Percentiles rank a stretch among this genome's conserved stretches.
Conservation (phyloP, 352 stramenopile species). For the Halophytophthora batemanensis region DNA sequence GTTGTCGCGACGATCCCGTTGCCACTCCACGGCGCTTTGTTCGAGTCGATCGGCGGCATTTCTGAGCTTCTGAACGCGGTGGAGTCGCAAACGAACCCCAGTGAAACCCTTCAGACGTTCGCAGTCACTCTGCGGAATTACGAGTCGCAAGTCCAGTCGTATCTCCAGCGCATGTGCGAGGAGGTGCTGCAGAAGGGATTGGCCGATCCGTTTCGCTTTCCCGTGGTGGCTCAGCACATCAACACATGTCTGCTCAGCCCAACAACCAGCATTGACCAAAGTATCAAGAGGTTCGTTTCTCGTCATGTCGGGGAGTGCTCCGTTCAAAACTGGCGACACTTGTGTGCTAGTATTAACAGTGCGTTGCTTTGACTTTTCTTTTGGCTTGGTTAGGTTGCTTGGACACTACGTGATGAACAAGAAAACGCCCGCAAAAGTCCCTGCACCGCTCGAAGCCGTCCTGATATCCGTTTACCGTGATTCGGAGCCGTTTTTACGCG, state of each 20-base stretch:
- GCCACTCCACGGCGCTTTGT: constrained; percentile 72
- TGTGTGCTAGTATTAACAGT: constrained; percentile 6
- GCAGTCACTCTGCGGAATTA: constrained; percentile 41
- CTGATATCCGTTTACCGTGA: constrained; percentile 69
- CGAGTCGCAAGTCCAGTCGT: constrained; percentile 43
- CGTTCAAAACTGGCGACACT: neutral
- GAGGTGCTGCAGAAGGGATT: constrained; percentile 76
- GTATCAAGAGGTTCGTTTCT: constrained; percentile 58
- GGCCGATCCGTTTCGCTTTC: constrained; percentile 71
- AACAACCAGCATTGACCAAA: constrained; percentile 48
- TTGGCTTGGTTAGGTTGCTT: constrained; percentile 38
- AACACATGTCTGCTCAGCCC: constrained; percentile 71
- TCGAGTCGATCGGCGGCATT: constrained; percentile 75
- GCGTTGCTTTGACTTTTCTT: neutral
- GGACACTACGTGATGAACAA: constrained; percentile 50
- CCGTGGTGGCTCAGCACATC: constrained; percentile 78
- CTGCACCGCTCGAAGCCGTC: constrained; percentile 60
- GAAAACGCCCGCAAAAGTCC: constrained; percentile 32
- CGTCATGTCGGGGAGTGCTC: neutral
- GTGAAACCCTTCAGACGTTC: constrained; percentile 30
- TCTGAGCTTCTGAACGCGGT: constrained; percentile 66
- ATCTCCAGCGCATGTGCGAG: constrained; percentile 61
- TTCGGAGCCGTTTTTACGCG: constrained; percentile 69
- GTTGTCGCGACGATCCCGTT: constrained; percentile 72
- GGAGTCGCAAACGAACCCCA: constrained; percentile 22